Percentiles rank a stretch among this genome's conserved stretches.
Evolutionary conservation across 768 basidiomycete genomes (phyloP).

Genomic region (Agrocybe chaxingu): DNA sequence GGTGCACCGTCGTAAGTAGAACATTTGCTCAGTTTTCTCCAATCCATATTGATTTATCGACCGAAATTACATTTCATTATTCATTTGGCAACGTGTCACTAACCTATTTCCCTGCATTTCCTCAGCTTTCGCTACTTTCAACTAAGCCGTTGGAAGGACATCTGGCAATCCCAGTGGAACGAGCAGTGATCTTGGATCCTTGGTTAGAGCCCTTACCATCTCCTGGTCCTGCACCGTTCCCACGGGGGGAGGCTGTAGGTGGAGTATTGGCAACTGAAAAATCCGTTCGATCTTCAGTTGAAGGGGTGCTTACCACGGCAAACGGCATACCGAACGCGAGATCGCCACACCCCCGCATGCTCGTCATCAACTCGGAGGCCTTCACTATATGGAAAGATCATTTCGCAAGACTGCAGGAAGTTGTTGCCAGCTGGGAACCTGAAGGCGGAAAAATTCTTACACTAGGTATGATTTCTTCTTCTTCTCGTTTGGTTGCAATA

Average conservation of each 20-base stretch:
- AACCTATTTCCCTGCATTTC: slow-evolving; percentile 3
- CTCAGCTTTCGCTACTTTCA: slow-evolving; percentile 57
- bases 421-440: slow-evolving; percentile 56
- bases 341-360: slow-evolving; percentile 32
- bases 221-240: slow-evolving; percentile 47
- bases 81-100: background rate
- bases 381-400: slow-evolving; percentile 82
- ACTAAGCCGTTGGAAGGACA: slow-evolving; percentile 39
- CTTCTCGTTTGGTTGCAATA: background rate
- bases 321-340: background rate
- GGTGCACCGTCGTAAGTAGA: slow-evolving; percentile 40
- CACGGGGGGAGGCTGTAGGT: background rate
- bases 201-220: slow-evolving; percentile 77
- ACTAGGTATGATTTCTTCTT: slow-evolving; percentile 32
- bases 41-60: too few species aligned
- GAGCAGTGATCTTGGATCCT: slow-evolving; percentile 71
- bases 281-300: background rate
- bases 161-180: slow-evolving; percentile 47
- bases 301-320: background rate
- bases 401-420: slow-evolving; percentile 52
- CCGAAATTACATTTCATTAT: background rate
- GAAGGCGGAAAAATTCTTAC: slow-evolving; percentile 42
- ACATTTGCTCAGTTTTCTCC: too few species aligned
- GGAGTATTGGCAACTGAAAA: slow-evolving; percentile 2
- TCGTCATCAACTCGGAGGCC: slow-evolving; percentile 73